Evolutionary conservation across 768 basidiomycete species (phyloP).

Genomic region (Russula virescens): DNA sequence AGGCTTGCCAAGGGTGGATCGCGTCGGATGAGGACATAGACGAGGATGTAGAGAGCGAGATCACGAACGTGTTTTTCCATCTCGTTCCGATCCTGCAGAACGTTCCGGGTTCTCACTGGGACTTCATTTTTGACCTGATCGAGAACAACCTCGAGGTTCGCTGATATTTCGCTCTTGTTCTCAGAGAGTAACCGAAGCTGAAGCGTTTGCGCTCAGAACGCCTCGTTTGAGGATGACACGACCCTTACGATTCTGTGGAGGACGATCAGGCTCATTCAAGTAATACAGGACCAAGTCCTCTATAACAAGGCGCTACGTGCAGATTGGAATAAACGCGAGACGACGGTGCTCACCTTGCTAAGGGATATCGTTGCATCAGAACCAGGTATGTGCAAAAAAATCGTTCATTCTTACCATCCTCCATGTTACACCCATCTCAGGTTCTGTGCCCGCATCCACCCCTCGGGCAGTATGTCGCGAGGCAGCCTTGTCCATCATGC

Average conservation of each 20-base stretch:
- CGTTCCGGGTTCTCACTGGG: conserved; percentile 86
- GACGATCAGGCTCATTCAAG: conserved; percentile 59
- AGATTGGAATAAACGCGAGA: conserved; percentile 57
- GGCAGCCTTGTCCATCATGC: conserved; percentile 61
- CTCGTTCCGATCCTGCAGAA: conserved; percentile 86
- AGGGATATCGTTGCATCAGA: conserved; percentile 52
- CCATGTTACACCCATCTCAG: conserved; percentile 13
- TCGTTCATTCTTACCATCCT: neutral
- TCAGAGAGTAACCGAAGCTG: neutral
- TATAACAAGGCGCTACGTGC: conserved; percentile 71
- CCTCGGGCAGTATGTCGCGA: conserved; percentile 67
- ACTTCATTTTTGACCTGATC: conserved; percentile 81
- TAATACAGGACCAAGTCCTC: conserved; percentile 60
- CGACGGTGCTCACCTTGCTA: conserved; percentile 49
- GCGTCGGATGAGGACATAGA: conserved; percentile 52
- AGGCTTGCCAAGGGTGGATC: conserved; percentile 83
- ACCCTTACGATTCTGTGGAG: conserved; percentile 61
- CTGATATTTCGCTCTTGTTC: neutral
- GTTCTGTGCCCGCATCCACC: conserved; percentile 34
- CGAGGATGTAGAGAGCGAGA: conserved; percentile 72
- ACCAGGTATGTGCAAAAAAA: conserved; percentile 39
- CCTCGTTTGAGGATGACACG: conserved; percentile 50
- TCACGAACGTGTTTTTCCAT: conserved; percentile 67
- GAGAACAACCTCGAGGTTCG: conserved; percentile 85
- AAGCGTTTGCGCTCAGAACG: conserved; percentile 42